A percentile compares a stretch with the other conserved stretches of the same genome.
phyloP scores from a whole-genome alignment of 257 asterid species.

The Eustoma russellianum region DNA sequence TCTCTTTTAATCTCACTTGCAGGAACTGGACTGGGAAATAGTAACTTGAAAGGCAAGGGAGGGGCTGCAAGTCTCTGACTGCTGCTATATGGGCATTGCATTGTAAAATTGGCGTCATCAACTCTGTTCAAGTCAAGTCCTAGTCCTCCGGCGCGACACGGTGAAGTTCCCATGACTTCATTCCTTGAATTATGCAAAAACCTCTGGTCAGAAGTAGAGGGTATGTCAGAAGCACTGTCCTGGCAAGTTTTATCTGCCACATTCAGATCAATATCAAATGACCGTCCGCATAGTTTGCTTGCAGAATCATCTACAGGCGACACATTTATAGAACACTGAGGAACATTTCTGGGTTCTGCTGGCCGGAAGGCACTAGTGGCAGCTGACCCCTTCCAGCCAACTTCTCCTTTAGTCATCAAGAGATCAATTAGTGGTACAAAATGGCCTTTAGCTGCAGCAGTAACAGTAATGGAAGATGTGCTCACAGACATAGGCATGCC shows the following conservation, averaged over 20 bases:
- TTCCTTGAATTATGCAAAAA: conserved; percentile 10
- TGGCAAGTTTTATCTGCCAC: conserved; percentile 38
- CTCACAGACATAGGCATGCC: conserved; percentile 12
- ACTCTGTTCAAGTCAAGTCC: conserved; percentile 40
- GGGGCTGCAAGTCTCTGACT: conserved; percentile 16
- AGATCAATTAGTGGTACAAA: conserved; percentile 83
- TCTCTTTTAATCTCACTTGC: conserved; percentile 28
- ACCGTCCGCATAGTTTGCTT: conserved; percentile 31
- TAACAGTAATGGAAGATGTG: conserved; percentile 70
- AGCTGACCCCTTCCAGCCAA: conserved; percentile 96
- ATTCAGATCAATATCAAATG: conserved; percentile 42
- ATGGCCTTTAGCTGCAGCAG: conserved; percentile 82
- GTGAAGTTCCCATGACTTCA: conserved; percentile 18
- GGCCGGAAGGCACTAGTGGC: conserved; percentile 98
- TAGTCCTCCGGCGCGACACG: conserved; percentile 32
- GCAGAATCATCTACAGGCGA: conserved; percentile 29
- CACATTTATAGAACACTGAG: too few relatives aligned
- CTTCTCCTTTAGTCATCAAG: conserved; percentile 61
- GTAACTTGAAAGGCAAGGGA: conserved; percentile 13
- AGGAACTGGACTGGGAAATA: too few relatives aligned
- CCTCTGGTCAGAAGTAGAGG: conserved; percentile 16
- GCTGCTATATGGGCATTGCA: conserved; percentile 26
- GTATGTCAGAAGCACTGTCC: conserved; percentile 27
- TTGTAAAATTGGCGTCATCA: conserved; percentile 32
- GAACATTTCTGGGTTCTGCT: conserved; percentile 82